Conservation (phyloP, 208 protist species). For the Crithidia brevicula region DNA sequence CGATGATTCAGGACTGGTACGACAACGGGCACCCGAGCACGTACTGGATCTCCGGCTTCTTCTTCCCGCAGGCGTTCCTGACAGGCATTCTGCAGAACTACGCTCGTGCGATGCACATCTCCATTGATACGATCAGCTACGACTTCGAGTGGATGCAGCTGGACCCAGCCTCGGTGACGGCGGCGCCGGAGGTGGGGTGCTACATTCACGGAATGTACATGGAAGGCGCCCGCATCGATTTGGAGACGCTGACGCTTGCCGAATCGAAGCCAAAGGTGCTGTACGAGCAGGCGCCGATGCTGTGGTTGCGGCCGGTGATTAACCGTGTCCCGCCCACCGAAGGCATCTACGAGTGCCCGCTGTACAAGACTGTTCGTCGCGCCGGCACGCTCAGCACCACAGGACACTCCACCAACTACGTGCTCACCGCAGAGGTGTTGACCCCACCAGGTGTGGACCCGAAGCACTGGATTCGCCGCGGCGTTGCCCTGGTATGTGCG, state of each 20-base stretch:
- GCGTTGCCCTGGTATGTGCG: conserved; percentile 90
- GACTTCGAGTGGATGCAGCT: conserved; percentile 81
- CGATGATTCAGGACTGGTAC: conserved; percentile 96
- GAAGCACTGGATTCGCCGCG: conserved; percentile 96
- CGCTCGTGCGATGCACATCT: conserved; percentile 92
- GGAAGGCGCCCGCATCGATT: conserved; percentile 91
- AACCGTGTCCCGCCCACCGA: conserved; percentile 55
- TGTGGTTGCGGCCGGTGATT: conserved; percentile 93
- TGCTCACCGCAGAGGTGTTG: conserved; percentile 95
- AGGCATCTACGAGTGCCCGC: conserved; percentile 77
- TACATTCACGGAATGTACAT: conserved; percentile 97
- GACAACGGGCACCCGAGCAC: conserved; percentile 89
- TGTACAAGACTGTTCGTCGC: conserved; percentile 97
- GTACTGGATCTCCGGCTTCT: conserved; percentile 98
- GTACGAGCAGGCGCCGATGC: conserved; percentile 91
- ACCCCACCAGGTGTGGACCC: conserved; percentile 86
- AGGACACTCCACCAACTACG: conserved; percentile 98
- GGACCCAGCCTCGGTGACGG: conserved; percentile 49
- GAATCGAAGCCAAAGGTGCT: conserved; percentile 95
- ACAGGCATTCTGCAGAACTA: conserved; percentile 96
- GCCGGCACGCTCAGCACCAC: conserved; percentile 97
- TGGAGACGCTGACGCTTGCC: conserved; percentile 55
- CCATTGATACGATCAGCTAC: conserved; percentile 96
- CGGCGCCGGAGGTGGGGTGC: conserved; percentile 78
- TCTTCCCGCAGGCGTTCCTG: conserved; percentile 97